A percentile compares a stretch with the other conserved stretches of the same genome.
These are phyloP conservation scores for Phoma herbarum DNA, from an alignment of 2,329 filamentous ascomycete genomes.

Conservation along the genomic window DNA sequence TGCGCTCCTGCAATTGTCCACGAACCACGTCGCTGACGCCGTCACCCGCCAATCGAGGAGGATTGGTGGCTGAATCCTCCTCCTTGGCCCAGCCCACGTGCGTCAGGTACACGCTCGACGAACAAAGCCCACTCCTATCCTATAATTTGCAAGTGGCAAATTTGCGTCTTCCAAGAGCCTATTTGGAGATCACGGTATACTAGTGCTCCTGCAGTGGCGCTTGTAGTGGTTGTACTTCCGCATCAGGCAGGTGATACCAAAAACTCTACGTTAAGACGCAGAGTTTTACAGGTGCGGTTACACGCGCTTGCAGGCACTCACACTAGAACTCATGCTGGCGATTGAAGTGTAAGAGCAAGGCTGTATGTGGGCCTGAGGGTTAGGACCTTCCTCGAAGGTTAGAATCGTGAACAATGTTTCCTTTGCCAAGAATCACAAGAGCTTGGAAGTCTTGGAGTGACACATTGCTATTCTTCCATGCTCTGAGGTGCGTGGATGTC, in stretches of 20 bases:
- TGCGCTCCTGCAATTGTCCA: constrained; percentile 13
- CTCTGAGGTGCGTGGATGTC: background rate
- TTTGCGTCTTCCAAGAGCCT: constrained; percentile 10
- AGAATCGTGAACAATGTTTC: background rate
- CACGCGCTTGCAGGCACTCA: constrained; percentile 10
- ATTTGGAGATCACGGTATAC: constrained; percentile 14
- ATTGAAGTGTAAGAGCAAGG: background rate
- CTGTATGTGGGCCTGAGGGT: constrained; percentile 1
- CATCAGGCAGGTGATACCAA: constrained; percentile 17
- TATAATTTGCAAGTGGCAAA: background rate
- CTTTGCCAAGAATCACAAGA: constrained; percentile 7
- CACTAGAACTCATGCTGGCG: background rate
- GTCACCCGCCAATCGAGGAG: constrained; percentile 1
- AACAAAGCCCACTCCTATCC: background rate
- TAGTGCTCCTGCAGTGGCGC: constrained; percentile 6
- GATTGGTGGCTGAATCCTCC: constrained; percentile 17
- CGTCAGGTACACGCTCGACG: constrained; percentile 12
- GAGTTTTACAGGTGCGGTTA: constrained; percentile 20
- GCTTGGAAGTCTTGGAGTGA: background rate
- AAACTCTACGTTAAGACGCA: background rate
- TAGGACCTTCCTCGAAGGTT: constrained; percentile 15
- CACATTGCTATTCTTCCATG: background rate
- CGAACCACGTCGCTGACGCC: constrained; percentile 4
- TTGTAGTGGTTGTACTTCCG: constrained; percentile 2
- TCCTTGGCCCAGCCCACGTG: constrained; percentile 22